Evolutionary conservation across 495 filamentous ascomycete species (phyloP).

Genomic region (Xanthoparmelia taractica): DNA sequence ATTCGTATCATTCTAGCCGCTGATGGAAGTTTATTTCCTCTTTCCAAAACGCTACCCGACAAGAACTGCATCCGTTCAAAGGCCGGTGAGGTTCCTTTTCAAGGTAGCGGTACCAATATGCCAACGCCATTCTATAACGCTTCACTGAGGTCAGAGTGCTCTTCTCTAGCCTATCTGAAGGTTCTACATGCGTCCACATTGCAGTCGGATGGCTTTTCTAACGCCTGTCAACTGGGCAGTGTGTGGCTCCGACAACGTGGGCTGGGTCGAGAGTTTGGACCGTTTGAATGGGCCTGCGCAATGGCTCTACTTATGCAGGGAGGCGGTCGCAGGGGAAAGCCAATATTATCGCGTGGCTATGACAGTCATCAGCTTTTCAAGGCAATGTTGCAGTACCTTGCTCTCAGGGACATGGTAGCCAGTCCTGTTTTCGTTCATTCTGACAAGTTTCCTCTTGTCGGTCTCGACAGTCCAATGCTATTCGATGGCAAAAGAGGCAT

Average conservation of each 20-base stretch:
- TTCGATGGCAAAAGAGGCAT: slow-evolving; percentile 62
- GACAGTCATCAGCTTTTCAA: slow-evolving; percentile 95
- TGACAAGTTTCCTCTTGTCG: slow-evolving; percentile 30
- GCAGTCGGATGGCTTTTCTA: slow-evolving; percentile 62
- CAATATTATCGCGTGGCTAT: slow-evolving; percentile 66
- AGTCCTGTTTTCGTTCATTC: slow-evolving; percentile 52
- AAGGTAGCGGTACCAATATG: slow-evolving; percentile 14
- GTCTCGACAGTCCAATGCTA: slow-evolving; percentile 37
- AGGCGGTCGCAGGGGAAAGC: slow-evolving; percentile 58
- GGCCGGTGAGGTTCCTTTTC: slow-evolving; percentile 31
- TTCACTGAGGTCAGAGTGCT: slow-evolving; percentile 68
- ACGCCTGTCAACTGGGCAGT: slow-evolving; percentile 77
- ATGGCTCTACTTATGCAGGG: slow-evolving; percentile 75
- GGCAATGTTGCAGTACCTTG: slow-evolving; percentile 74
- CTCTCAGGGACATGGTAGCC: slow-evolving; percentile 56
- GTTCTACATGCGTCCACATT: slow-evolving; percentile 56
- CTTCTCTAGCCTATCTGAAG: slow-evolving; percentile 64
- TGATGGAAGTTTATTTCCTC: slow-evolving; percentile 57
- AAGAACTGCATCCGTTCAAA: slow-evolving; percentile 60
- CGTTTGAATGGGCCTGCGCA: slow-evolving; percentile 79
- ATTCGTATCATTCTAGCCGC: slow-evolving; percentile 75
- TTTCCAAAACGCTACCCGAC: slow-evolving; percentile 57
- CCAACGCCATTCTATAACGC: slow-evolving; percentile 87
- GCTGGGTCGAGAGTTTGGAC: slow-evolving; percentile 84
- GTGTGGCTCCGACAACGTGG: slow-evolving; percentile 87